Percentiles rank a stretch among this genome's conserved stretches.
These are phyloP conservation scores for Talaromyces sp. DNA, from an alignment of 2,329 filamentous ascomycete genomes.

Conservation along the genomic window DNA sequence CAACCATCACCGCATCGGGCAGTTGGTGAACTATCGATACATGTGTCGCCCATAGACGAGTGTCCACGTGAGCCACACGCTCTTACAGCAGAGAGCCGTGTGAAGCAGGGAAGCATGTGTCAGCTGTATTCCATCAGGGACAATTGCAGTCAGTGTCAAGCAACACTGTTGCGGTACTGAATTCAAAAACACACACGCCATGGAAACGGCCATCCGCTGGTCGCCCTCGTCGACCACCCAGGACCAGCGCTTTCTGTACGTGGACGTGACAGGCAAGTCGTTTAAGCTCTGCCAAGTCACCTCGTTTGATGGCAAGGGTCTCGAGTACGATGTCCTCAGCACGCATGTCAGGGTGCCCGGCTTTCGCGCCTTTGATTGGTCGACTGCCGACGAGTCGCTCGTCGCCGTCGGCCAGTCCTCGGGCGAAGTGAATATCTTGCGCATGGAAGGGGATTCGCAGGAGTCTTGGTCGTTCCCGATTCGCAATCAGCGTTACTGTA, in stretches of 20 bases:
- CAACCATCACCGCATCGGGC: constrained; percentile 20
- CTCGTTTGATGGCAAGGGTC: constrained; percentile 28
- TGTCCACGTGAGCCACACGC: not conserved
- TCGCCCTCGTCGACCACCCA: constrained; percentile 52
- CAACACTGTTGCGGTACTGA: not conserved
- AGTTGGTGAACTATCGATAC: not conserved
- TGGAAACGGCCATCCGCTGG: constrained; percentile 61
- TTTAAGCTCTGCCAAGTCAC: constrained; percentile 53
- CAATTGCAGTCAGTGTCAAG: not conserved
- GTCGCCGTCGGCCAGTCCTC: constrained; percentile 58
- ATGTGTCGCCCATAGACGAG: not conserved
- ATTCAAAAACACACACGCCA: constrained; percentile 24
- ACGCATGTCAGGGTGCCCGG: constrained; percentile 52
- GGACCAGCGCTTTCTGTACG: constrained; percentile 54
- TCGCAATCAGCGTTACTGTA: constrained; percentile 59
- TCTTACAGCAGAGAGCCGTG: not conserved
- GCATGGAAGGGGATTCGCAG: constrained; percentile 47
- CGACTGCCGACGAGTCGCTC: constrained; percentile 51
- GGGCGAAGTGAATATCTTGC: constrained; percentile 56
- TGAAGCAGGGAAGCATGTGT: not conserved
- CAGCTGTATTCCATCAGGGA: not conserved
- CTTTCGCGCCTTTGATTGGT: constrained; percentile 64
- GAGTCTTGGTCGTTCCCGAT: constrained; percentile 50
- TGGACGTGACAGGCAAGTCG: constrained; percentile 56
- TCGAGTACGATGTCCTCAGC: constrained; percentile 51